Evolutionary conservation across 495 filamentous ascomycete species (phyloP).

Genomic region (Penicillium subrubescens): DNA sequence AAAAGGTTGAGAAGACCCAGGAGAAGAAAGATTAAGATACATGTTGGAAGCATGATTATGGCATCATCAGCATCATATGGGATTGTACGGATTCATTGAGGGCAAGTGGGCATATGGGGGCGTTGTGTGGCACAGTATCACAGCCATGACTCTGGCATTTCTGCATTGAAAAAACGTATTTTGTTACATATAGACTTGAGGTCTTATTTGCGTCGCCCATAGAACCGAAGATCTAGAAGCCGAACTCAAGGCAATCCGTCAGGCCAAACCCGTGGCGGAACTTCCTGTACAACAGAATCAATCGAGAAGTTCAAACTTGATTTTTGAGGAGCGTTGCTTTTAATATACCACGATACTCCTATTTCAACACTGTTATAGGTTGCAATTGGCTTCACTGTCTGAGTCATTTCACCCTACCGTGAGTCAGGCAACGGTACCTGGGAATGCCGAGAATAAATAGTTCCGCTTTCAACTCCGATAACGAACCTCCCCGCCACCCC

Average conservation of each 20-base stretch:
- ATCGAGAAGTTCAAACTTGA: neutral
- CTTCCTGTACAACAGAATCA: neutral
- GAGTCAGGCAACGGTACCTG: constrained; percentile 6
- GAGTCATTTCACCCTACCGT: constrained; percentile 1
- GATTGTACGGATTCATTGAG: neutral
- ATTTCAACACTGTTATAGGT: too few relatives aligned
- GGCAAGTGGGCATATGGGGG: constrained; percentile 22
- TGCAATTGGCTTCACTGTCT: neutral
- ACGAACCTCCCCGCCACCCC: constrained; percentile 26
- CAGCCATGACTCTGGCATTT: constrained; percentile 15
- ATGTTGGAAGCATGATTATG: neutral
- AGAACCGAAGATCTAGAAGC: neutral
- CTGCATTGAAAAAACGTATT: constrained; percentile 19
- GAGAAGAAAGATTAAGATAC: constrained; percentile 22
- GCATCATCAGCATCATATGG: neutral
- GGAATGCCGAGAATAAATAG: neutral
- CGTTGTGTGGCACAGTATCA: constrained; percentile 26
- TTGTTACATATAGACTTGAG: constrained; percentile 10
- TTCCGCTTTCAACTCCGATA: constrained; percentile 24
- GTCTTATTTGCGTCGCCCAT: neutral
- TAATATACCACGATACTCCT: neutral
- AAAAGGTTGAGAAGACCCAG: constrained; percentile 8
- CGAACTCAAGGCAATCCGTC: neutral
- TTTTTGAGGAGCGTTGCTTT: neutral
- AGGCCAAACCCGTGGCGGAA: neutral